Conservation (phyloP, 257 asterid genomes). For the Forsythia suspensa region DNA sequence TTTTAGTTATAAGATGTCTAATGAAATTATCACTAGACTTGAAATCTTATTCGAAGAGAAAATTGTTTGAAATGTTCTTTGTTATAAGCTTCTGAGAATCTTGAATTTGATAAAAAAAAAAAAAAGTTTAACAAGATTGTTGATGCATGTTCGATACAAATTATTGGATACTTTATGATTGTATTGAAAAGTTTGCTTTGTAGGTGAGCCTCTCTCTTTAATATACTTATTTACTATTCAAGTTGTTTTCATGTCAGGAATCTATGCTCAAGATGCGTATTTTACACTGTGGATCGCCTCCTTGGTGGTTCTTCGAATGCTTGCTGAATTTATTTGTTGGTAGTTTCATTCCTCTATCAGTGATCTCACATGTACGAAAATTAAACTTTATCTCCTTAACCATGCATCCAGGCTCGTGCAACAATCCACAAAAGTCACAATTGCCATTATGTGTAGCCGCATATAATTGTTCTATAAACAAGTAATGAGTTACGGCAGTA, state of each 20-base stretch:
- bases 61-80: too few relatives aligned
- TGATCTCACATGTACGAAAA: background rate
- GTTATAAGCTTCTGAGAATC: background rate
- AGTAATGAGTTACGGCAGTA: background rate
- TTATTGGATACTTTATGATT: background rate
- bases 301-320: background rate
- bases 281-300: background rate
- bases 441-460: background rate
- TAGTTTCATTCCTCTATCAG: background rate
- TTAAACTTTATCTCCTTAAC: background rate
- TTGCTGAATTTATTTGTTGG: background rate
- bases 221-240: background rate
- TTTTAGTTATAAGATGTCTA: background rate
- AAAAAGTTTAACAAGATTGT: background rate
- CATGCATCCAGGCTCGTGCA: background rate
- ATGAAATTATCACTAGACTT: background rate
- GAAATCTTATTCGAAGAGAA: background rate
- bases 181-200: background rate
- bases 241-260: background rate
- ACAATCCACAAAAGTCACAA: background rate
- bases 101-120: background rate
- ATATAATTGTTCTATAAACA: background rate
- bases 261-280: background rate
- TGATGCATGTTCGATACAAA: background rate
- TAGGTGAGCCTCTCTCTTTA: background rate